Conservation (phyloP, 441 rosid genomes). For the Rhodomyrtus psidioides region DNA sequence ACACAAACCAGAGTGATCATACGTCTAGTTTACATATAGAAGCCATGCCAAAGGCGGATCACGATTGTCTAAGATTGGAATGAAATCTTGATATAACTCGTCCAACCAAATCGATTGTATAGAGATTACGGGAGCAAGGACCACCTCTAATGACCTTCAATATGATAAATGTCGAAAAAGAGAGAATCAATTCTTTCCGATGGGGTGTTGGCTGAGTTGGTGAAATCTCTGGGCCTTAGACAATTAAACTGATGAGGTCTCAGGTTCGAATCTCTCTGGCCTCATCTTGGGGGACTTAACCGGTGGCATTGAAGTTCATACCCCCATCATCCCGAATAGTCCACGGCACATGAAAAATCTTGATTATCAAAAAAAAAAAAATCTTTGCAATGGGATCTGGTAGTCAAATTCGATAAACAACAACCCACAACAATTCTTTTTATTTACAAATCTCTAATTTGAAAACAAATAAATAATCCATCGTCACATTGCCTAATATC, state of each 20-base stretch:
- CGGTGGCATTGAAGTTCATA: too few relatives aligned
- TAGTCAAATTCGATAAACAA: not conserved
- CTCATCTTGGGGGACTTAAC: too few relatives aligned
- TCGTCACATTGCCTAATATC: not conserved
- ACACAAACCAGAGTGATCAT: not conserved
- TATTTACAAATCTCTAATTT: not conserved
- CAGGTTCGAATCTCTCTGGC: too few relatives aligned
- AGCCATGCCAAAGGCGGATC: not conserved
- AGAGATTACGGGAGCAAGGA: not conserved
- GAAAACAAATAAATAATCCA: not conserved
- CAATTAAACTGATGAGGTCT: too few relatives aligned
- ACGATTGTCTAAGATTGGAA: not conserved
- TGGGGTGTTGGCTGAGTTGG: too few relatives aligned
- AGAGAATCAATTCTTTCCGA: not conserved
- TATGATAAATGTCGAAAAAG: not conserved
- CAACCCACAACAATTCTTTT: not conserved
- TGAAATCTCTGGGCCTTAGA: too few relatives aligned
- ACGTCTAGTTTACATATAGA: too few relatives aligned
- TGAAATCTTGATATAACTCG: not conserved
- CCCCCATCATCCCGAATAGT: too few relatives aligned
- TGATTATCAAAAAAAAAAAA: too few relatives aligned
- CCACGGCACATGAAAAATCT: too few relatives aligned
- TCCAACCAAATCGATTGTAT: not conserved
- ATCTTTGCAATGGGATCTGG: not conserved
- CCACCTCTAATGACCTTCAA: not conserved